A percentile compares a stretch with the other conserved stretches of the same genome.
Evolutionary conservation across 1,139 yeast genomes (phyloP).

Genomic region (Geotrichum aggregatum): DNA sequence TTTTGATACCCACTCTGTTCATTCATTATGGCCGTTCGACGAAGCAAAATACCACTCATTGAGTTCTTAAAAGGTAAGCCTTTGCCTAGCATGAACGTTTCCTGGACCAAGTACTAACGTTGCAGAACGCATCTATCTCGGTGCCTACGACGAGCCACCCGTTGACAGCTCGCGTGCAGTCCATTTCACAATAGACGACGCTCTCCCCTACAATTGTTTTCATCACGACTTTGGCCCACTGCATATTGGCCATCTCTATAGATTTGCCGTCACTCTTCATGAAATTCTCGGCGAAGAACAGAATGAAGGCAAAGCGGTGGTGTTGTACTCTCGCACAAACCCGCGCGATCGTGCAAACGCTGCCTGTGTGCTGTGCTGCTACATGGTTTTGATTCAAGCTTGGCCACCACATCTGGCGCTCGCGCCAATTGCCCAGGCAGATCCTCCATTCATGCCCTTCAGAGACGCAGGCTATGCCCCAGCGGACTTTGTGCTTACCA

Average conservation of each 20-base stretch:
- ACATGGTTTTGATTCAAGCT: constrained; percentile 89
- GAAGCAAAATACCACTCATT: constrained; percentile 34
- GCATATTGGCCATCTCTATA: constrained; percentile 84
- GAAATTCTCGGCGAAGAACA: constrained; percentile 81
- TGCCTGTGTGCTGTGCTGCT: constrained; percentile 91
- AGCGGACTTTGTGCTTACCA: constrained; percentile 88
- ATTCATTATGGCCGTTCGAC: neutral
- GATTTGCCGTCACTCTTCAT: constrained; percentile 92
- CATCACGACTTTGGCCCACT: constrained; percentile 95
- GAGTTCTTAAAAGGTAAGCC: constrained; percentile 35
- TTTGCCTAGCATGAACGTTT: no score
- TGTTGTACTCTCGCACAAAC: constrained; percentile 77
- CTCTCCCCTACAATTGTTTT: constrained; percentile 88
- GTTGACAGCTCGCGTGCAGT: constrained; percentile 70
- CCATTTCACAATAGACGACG: constrained; percentile 87
- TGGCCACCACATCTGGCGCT: constrained; percentile 98
- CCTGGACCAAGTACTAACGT: no score
- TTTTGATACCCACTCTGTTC: neutral
- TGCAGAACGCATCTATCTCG: constrained; percentile 76
- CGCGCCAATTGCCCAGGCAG: constrained; percentile 88
- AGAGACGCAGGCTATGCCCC: constrained; percentile 96
- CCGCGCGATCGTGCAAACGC: constrained; percentile 86
- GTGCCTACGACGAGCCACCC: constrained; percentile 81
- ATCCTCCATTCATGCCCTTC: constrained; percentile 91
- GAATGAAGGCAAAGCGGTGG: constrained; percentile 87